Evolutionary conservation across 2,329 filamentous ascomycete species (phyloP).

Genomic region (Helotiales sp.): DNA sequence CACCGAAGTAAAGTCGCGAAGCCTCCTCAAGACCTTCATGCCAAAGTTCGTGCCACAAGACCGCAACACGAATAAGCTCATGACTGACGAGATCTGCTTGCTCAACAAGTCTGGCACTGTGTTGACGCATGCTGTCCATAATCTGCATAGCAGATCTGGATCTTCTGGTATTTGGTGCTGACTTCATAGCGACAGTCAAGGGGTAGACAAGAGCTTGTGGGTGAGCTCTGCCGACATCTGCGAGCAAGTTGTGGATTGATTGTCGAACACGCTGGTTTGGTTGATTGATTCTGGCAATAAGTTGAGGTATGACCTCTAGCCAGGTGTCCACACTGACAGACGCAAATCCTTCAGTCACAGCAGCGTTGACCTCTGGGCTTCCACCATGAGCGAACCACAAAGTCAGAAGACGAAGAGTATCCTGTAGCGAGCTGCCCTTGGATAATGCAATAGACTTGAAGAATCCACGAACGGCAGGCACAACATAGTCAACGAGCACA

Average conservation of each 20-base stretch:
- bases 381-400: slow-evolving; percentile 97
- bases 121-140: slow-evolving; percentile 97
- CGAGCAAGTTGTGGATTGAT: slow-evolving; percentile 88
- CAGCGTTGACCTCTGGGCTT: slow-evolving; percentile 82
- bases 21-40: slow-evolving; percentile 98
- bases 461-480: slow-evolving; percentile 94
- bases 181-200: slow-evolving; percentile 97
- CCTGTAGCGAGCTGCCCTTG: slow-evolving; percentile 89
- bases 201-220: slow-evolving; percentile 97
- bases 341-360: slow-evolving; percentile 87
- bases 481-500: slow-evolving; percentile 83
- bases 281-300: slow-evolving; percentile 97
- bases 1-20: slow-evolving; percentile 93
- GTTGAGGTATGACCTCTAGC: slow-evolving; percentile 96
- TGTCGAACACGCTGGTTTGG: slow-evolving; percentile 86
- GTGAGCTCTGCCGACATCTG: slow-evolving; percentile 91
- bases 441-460: slow-evolving; percentile 96
- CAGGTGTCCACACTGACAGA: slow-evolving; percentile 96
- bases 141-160: slow-evolving; percentile 89
- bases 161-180: slow-evolving; percentile 77
- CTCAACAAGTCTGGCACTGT: slow-evolving; percentile 89
- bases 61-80: slow-evolving; percentile 94
- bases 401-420: slow-evolving; percentile 89
- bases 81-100: slow-evolving; percentile 95
- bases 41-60: slow-evolving; percentile 99